phyloP scores from a whole-genome alignment of 352 stramenopile genomes.

The Globisporangium nunn region DNA sequence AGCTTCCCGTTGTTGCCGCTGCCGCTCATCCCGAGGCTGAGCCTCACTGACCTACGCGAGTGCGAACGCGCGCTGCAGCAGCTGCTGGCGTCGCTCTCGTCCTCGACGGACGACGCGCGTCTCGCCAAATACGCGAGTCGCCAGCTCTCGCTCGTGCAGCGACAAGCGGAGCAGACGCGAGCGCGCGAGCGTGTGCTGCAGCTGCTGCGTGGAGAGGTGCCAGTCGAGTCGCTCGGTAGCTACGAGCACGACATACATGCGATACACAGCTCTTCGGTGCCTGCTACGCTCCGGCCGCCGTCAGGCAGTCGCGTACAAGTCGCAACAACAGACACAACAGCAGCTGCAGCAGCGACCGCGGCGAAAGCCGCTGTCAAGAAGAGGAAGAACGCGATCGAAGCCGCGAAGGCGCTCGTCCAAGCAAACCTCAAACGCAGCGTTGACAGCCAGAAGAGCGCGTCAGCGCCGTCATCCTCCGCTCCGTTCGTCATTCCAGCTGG shows the following conservation, averaged over 20 bases:
- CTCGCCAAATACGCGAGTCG: conserved; percentile 51
- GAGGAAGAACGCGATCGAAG: conserved; percentile 25
- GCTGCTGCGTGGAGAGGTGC: conserved; percentile 21
- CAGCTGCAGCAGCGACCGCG: neutral
- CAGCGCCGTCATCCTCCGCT: conserved; percentile 1
- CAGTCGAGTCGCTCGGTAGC: neutral
- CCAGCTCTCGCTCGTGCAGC: conserved; percentile 44
- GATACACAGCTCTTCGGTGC: neutral
- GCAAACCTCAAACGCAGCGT: conserved; percentile 10
- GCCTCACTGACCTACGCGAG: conserved; percentile 29
- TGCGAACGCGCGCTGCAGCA: conserved; percentile 30
- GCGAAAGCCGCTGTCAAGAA: conserved; percentile 10
- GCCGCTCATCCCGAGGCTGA: conserved; percentile 40
- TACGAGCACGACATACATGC: too few species aligned
- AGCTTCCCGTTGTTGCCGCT: conserved; percentile 63
- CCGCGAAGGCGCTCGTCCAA: conserved; percentile 28
- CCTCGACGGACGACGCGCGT: conserved; percentile 29
- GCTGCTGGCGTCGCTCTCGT: conserved; percentile 29
- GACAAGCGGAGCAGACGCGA: conserved; percentile 41
- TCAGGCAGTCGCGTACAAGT: neutral
- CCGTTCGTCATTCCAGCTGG: conserved; percentile 41
- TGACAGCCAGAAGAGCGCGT: conserved; percentile 2
- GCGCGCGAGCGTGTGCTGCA: conserved; percentile 47
- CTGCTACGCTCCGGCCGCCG: neutral
- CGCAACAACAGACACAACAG: neutral